A percentile compares a stretch with the other conserved stretches of the same genome.
phyloP scores from a whole-genome alignment of 208 protist species.

The Acanthamoeba lenticulata region DNA sequence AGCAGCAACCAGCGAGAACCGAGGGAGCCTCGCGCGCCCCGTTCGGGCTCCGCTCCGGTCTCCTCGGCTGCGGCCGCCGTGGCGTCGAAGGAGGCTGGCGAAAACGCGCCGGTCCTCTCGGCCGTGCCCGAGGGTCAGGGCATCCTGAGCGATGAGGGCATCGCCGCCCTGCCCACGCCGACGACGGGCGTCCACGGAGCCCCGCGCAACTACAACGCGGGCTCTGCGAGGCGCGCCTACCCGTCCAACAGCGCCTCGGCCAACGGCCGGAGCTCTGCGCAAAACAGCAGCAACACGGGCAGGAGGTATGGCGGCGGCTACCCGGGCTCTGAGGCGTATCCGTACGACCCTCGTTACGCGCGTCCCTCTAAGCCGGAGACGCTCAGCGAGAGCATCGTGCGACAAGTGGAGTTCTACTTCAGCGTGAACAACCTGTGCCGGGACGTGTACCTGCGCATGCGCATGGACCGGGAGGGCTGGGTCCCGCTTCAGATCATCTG shows the following conservation, averaged over 20 bases:
- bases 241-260: not conserved
- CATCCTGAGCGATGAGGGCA: not conserved
- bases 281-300: not conserved
- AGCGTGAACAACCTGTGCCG: constrained; percentile 76
- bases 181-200: not conserved
- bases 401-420: constrained; percentile 79
- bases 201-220: not conserved
- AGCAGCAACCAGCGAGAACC: not conserved
- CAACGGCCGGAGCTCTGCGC: not conserved
- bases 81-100: not conserved
- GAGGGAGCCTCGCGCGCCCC: not conserved
- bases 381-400: not conserved
- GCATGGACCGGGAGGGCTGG: constrained; percentile 78
- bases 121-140: not conserved
- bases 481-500: constrained; percentile 68
- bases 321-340: not conserved
- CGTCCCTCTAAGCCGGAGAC: not conserved
- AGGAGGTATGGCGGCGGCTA: not conserved
- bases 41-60: not conserved
- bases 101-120: not conserved
- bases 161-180: not conserved
- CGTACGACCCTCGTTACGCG: not conserved
- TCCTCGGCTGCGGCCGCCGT: not conserved
- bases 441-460: constrained; percentile 74
- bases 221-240: not conserved